Evolutionary conservation across 176 grass and related monocot species (phyloP), one percentile per base, ranked within the genome.

Genomic region (Raddia guianensis): DNA sequence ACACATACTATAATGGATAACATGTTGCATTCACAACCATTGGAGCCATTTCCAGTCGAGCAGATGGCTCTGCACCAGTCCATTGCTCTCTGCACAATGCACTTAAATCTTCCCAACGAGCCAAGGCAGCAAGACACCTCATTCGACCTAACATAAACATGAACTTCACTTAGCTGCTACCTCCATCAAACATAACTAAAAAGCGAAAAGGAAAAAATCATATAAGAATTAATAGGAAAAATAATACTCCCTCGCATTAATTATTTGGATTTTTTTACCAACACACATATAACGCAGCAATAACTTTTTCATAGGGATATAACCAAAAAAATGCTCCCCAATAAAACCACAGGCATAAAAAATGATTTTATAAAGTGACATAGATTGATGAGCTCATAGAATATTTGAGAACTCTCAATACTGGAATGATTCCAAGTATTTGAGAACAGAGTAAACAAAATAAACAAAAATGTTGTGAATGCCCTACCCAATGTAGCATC

Each of bases 21-120:
- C 2, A 60, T 53, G 53, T 79, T 75, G 61, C 61, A 77, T 85
- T 8, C 32, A 82, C 71, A 88, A 98, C 96, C 96, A 98, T 95
- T 73, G 96, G 96, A 74, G 92, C 96, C 96, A 98, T 98, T 90
- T 98, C 96, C 48, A 98, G 60, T 35, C 90, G 88, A 91, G 92
- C 96, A 77, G 92, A 83, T 72, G 88, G 90, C 68, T 98, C 96
- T 89, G 96, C 86, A 72, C 90, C 96, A 74, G 92, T 95, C 96
- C 96, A 98, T 82, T 98, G 96, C 71, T 98, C 96, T 82, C 92
- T 89, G 83, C 96, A 98, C 49, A 98, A 86, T 47, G 82, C 72
- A 83, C 80, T 98, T 66, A 98, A 82, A 79, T 98, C 96, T 85
- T 98, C 96, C 92, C 90, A 98, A 42, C 92, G 86, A 67, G 96